Conservation (phyloP, 2,329 filamentous ascomycete species). For the Stachybotrys chartarum region DNA sequence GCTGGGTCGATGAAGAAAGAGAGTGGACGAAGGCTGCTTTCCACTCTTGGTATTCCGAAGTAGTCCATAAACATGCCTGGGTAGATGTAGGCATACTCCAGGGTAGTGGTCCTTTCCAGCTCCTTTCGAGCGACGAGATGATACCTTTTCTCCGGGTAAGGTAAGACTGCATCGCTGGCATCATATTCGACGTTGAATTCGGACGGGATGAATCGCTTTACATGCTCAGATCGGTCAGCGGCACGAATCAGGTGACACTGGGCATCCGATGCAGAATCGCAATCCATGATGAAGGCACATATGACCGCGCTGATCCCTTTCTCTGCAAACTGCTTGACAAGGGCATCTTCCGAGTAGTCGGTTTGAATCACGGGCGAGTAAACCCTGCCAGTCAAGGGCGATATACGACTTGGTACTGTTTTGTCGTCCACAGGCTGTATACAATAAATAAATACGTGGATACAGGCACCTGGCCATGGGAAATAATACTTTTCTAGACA, state of each 20-base stretch:
- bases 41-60: conserved; percentile 20
- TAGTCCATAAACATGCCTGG: conserved; percentile 30
- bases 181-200: conserved; percentile 31
- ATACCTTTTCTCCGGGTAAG: conserved; percentile 23
- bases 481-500: conserved; percentile 29
- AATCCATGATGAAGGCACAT: conserved; percentile 23
- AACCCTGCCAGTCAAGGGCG: conserved; percentile 4
- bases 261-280: conserved; percentile 17
- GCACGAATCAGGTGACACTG: conserved; percentile 25
- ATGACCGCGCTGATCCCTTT: conserved; percentile 21
- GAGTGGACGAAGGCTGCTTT: conserved; percentile 16
- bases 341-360: conserved; percentile 16
- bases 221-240: conserved; percentile 17
- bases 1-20: conserved; percentile 21
- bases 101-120: conserved; percentile 18
- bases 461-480: background rate
- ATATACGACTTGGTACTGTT: conserved; percentile 6
- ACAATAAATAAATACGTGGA: background rate
- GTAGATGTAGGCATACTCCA: conserved; percentile 25
- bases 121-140: conserved; percentile 17
- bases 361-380: conserved; percentile 13
- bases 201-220: conserved; percentile 27
- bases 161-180: conserved; percentile 20
- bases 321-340: conserved; percentile 11
- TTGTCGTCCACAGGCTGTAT: background rate